Conservation (phyloP, 192 early-diverging fungal species). For the Coemansia umbellata region DNA sequence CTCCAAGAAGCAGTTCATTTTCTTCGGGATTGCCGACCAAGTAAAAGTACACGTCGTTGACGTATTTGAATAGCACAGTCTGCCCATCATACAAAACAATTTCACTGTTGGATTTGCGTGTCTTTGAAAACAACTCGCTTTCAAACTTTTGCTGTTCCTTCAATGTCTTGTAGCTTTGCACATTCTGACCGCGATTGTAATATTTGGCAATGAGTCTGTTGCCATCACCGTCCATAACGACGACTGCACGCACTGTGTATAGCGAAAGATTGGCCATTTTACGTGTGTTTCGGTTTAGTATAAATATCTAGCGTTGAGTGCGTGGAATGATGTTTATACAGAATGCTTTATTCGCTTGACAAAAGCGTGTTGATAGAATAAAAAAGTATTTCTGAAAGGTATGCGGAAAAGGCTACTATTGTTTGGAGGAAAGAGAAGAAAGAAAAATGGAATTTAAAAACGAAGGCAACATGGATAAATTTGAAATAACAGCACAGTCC, state of each 20-base stretch:
- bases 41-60: conserved; percentile 88
- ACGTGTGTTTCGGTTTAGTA: background rate
- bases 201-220: conserved; percentile 93
- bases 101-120: conserved; percentile 74
- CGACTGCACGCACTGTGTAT: conserved; percentile 82
- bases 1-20: conserved; percentile 86
- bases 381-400: background rate
- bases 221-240: conserved; percentile 89
- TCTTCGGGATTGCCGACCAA: conserved; percentile 87
- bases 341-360: too few species aligned
- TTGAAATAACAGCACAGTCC: conserved; percentile 1
- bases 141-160: conserved; percentile 94
- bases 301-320: too few species aligned
- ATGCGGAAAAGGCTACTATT: too few species aligned
- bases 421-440: too few species aligned
- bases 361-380: too few species aligned
- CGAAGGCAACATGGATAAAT: background rate
- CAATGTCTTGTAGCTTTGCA: conserved; percentile 30
- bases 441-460: background rate
- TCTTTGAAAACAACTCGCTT: conserved; percentile 88
- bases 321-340: too few species aligned
- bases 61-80: conserved; percentile 80
- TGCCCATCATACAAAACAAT: conserved; percentile 93
- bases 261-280: conserved; percentile 79
- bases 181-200: conserved; percentile 54